These are phyloP conservation scores for Acer campestre DNA, from an alignment of 345 rosid species.

Conservation along the genomic window DNA sequence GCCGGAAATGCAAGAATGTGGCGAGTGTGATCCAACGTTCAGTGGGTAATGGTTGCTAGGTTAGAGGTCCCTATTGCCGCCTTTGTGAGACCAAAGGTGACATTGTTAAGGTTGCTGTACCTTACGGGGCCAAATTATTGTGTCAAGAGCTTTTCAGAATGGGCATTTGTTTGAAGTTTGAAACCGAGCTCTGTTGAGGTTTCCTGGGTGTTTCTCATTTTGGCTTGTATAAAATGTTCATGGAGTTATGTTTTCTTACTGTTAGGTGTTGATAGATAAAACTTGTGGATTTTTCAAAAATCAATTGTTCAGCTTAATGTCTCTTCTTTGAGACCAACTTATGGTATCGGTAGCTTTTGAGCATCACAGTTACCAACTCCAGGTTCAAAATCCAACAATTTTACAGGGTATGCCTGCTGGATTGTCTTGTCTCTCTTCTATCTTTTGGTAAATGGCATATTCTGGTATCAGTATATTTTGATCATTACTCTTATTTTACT, in stretches of 20 bases:
- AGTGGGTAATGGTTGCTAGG: slow-evolving; percentile 57
- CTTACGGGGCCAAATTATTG: slow-evolving; percentile 79
- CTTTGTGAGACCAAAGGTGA: slow-evolving; percentile 60
- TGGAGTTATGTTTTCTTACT: background rate
- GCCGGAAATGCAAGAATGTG: slow-evolving; percentile 55
- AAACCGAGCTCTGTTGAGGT: slow-evolving; percentile 53
- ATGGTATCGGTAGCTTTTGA: too few relatives aligned
- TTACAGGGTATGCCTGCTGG: too few relatives aligned
- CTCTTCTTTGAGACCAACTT: too few relatives aligned
- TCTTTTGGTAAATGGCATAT: too few relatives aligned
- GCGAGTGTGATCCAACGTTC: slow-evolving; percentile 74
- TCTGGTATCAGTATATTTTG: too few relatives aligned
- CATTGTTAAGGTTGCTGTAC: slow-evolving; percentile 65
- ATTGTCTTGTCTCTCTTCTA: too few relatives aligned
- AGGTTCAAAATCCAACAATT: too few relatives aligned
- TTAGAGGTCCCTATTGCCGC: slow-evolving; percentile 81
- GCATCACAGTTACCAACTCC: too few relatives aligned
- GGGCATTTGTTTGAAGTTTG: slow-evolving; percentile 74
- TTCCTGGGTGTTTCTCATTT: background rate
- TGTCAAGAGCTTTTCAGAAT: slow-evolving; percentile 85
- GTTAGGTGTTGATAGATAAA: background rate
- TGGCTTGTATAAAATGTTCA: background rate
- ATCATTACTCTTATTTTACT: too few relatives aligned
- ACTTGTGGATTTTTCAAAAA: background rate
- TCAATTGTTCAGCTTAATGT: background rate